A percentile compares a stretch with the other conserved stretches of the same genome.
phyloP scores from a whole-genome alignment of 2,329 filamentous ascomycete species.

The Cladophialophora carrionii region DNA sequence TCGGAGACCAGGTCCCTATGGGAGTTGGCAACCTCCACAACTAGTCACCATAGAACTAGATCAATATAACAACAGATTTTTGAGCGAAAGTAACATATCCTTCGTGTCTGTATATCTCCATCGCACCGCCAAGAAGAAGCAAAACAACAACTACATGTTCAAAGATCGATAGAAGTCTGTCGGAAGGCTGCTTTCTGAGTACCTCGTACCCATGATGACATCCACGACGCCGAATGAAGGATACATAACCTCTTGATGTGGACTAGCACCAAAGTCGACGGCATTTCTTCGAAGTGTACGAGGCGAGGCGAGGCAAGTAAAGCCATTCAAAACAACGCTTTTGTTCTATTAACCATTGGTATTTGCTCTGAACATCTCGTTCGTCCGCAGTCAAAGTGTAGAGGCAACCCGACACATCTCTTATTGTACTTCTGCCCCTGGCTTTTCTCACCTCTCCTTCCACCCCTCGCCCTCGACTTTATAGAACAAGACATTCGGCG shows the following conservation, averaged over 20 bases:
- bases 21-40: not conserved
- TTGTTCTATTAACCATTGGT: not conserved
- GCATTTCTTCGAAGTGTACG: not conserved
- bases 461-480: constrained; percentile 26
- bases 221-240: not conserved
- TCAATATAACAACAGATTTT: not conserved
- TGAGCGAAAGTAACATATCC: not conserved
- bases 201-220: not conserved
- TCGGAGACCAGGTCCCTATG: not conserved
- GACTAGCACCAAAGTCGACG: not conserved
- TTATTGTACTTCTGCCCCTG: too few relatives aligned
- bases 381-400: not conserved
- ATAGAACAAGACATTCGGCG: constrained; percentile 29
- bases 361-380: not conserved
- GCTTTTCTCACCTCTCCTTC: constrained; percentile 14
- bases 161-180: not conserved
- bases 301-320: not conserved
- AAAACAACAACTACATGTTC: not conserved
- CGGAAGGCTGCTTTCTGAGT: not conserved
- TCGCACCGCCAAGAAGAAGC: not conserved
- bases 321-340: not conserved
- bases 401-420: too few relatives aligned
- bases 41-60: not conserved
- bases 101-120: not conserved
- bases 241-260: not conserved